Base-by-base conservation (phyloP, 148 eudicot species). In the Fallopia convolvulus region DNA sequence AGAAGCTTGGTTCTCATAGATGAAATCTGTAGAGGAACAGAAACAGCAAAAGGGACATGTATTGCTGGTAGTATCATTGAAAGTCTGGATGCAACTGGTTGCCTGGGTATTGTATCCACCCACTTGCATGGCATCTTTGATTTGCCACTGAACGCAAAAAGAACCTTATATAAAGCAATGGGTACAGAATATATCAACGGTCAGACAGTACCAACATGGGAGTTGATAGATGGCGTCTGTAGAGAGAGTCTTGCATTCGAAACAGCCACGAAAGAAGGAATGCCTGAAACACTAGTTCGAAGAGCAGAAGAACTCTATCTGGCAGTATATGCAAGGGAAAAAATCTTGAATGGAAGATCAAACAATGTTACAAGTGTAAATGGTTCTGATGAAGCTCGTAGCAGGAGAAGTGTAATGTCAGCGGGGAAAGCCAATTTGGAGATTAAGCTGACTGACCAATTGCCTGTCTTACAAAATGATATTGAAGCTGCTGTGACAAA, bases 181-280 rank as follows among this genome's bases (percentile, higher is more conserved):
- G 90, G 88, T 56, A 83, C 92, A 18, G 89, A 87, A 74, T 79
- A 52, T 72, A 71, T 95, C 44, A 84, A 91, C 72, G 97, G 93
- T 78, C 88, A 85, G 78, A 83, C 91, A 44, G 83, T 85, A 74
- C 97, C 99, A 26, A 95, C 97, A 70, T 95, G 99, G 97, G 89
- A 90, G 83, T 85, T 95, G 80, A 85, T 86, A 4, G 99, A 95
- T 82, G 99, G 99, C 60, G 83, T 92, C 66, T 95, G 97, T 86
- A 89, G 82, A 88, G 97, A 95, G 77, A 95, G 99, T 82, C 99
- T 95, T 72, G 99, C 99, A 46, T 95, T 95, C 80, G 94, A 95
- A 86, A 92, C 99, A 70, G 99, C 99, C 75, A 83, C 83, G 66
- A 88, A 79, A 78, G 99, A 95, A 89, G 99, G 99, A 44, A 84